Evolutionary conservation across 2,329 filamentous ascomycete species (phyloP).

Genomic region (Neonectria hederae): DNA sequence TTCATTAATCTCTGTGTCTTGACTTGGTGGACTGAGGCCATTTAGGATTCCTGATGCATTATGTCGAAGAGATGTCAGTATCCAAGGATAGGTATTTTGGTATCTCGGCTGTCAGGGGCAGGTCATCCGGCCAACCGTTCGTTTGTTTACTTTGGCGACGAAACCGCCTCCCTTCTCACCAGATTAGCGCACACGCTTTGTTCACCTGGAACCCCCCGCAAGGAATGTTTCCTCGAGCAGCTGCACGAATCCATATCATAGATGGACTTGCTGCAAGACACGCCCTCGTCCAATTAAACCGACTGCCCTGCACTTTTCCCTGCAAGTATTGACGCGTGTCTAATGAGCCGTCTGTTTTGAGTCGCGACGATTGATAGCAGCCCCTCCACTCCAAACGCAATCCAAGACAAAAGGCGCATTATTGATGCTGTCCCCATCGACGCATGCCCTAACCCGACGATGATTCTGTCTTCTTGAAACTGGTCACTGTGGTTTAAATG

Average conservation of each 20-base stretch:
- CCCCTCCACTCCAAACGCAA: neutral
- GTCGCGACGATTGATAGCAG: neutral
- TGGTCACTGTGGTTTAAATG: neutral
- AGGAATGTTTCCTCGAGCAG: neutral
- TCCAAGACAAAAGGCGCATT: neutral
- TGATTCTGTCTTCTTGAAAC: neutral
- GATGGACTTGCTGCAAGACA: neutral
- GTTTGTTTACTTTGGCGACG: slow-evolving; percentile 21
- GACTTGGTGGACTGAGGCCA: neutral
- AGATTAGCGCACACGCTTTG: slow-evolving; percentile 2
- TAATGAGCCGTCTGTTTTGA: neutral
- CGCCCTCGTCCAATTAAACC: neutral
- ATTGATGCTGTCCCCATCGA: neutral
- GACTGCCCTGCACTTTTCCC: neutral
- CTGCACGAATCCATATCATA: neutral
- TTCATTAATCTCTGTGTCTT: neutral
- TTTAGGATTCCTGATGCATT: neutral
- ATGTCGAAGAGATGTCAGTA: neutral
- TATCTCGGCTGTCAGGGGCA: neutral
- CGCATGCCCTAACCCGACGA: neutral
- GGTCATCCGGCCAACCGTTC: slow-evolving; percentile 16
- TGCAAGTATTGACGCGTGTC: neutral
- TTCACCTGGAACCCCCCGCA: neutral
- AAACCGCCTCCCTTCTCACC: neutral
- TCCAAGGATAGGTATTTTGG: neutral